Base-by-base conservation (phyloP, 441 rosid genomes). In the Capsella rubella region DNA sequence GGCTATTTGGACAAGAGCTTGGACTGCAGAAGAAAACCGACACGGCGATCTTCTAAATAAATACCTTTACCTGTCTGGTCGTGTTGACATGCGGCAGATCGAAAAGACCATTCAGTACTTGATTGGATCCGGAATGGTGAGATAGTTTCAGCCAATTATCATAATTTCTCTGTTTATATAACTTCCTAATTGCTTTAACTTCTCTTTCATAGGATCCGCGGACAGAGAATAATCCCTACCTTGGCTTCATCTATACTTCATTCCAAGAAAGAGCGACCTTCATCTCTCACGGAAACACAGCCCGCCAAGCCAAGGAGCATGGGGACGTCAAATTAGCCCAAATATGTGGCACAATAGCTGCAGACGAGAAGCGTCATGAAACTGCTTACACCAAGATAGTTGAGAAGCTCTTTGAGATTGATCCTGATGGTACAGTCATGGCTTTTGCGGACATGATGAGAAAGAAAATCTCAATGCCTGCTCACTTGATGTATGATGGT, bases 211-310 rank as follows among this genome's bases (percentile, higher is more conserved):
- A 94, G 97, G 97, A 94, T 82, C 92, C 95, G 0, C 76, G 91
- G 40, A 89, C 97, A 0, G 97, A 92, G 81, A 92, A 94, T 76
- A 92, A 80, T 43, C 99, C 99, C 0, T 94, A 92, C 79, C 93
- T 89, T 34, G 96, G 97, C 29, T 92, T 87, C 75, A 87, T 94
- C 82, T 94, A 94, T 80, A 92, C 99, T 4, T 87, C 99, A 39
- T 94, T 94, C 79, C 99, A 94, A 82, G 99, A 94, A 74, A 86
- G 99, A 82, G 99, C 99, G 25, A 94, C 99, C 31, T 91, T 92
- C 70, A 66, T 94, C 80, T 94, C 99, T 53, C 99, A 94, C 15
- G 95, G 99, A 47, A 94, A 94, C 83, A 94, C 99, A 12, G 97
- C 99, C n/a, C 84, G 95, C 40, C 97, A 52, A 12, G 97, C 99